phyloP scores from a whole-genome alignment of 2,329 filamentous ascomycete species.

The Colletotrichum musae region DNA sequence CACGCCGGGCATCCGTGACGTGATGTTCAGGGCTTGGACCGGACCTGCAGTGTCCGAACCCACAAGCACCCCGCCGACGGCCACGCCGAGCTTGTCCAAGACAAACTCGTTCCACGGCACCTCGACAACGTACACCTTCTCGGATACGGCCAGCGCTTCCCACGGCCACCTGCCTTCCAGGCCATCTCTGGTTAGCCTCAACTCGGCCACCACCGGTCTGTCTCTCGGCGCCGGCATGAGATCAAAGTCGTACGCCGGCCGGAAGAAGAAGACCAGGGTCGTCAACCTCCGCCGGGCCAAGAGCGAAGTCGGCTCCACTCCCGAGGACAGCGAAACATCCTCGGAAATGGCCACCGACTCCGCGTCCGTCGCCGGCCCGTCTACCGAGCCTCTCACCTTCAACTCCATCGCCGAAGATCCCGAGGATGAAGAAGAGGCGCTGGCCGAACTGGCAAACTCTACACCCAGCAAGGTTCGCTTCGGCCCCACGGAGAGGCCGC shows the following conservation, averaged over 20 bases:
- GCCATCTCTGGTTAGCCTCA: slow-evolving; percentile 74
- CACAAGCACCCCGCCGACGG: slow-evolving; percentile 59
- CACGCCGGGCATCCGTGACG: slow-evolving; percentile 90
- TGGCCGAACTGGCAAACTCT: slow-evolving; percentile 41
- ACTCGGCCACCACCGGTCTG: slow-evolving; percentile 74
- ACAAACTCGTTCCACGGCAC: slow-evolving; percentile 74
- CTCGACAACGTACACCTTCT: slow-evolving; percentile 80
- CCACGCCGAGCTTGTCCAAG: slow-evolving; percentile 70
- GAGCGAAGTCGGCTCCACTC: slow-evolving; percentile 66
- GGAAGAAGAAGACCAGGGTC: slow-evolving; percentile 87
- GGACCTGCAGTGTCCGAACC: slow-evolving; percentile 78
- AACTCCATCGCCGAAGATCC: slow-evolving; percentile 72
- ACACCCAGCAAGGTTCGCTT: slow-evolving; percentile 60
- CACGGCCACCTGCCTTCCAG: slow-evolving; percentile 77
- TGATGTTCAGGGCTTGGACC: slow-evolving; percentile 94
- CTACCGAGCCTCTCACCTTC: slow-evolving; percentile 72
- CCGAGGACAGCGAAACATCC: slow-evolving; percentile 63
- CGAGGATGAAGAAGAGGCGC: slow-evolving; percentile 59
- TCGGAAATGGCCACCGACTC: slow-evolving; percentile 65
- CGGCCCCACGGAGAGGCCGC: slow-evolving; percentile 47
- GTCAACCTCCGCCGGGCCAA: slow-evolving; percentile 82
- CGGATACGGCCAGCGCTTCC: slow-evolving; percentile 75
- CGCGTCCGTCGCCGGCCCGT: slow-evolving; percentile 69
- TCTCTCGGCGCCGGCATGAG: slow-evolving; percentile 72
- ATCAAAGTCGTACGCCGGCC: slow-evolving; percentile 72